Evolutionary conservation across 441 rosid genomes (phyloP).

Genomic region (Arabidopsis hybrid): DNA sequence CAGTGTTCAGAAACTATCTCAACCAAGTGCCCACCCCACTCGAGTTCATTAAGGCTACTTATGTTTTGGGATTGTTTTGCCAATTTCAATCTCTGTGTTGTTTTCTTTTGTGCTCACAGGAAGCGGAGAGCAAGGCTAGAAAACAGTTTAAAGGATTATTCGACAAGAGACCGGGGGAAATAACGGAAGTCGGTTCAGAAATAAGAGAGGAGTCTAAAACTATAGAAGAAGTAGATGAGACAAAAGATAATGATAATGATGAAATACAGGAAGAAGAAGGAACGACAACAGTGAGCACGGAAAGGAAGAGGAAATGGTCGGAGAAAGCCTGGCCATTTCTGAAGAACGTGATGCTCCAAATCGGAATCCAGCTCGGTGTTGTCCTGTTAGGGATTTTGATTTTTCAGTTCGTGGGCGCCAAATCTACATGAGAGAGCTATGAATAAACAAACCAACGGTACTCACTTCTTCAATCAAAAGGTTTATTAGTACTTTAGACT

Average conservation of each 20-base stretch:
- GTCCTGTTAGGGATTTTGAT: slow-evolving; percentile 35
- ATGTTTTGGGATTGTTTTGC: background rate
- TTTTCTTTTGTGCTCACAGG: slow-evolving; percentile 49
- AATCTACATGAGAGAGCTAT: slow-evolving; percentile 28
- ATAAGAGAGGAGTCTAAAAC: slow-evolving; percentile 37
- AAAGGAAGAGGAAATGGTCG: slow-evolving; percentile 37
- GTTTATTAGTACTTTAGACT: background rate
- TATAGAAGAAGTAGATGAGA: slow-evolving; percentile 41
- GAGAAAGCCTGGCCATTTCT: slow-evolving; percentile 41
- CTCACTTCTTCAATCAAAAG: background rate
- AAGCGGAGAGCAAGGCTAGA: slow-evolving; percentile 76
- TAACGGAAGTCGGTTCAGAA: slow-evolving; percentile 59
- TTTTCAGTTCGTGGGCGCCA: slow-evolving; percentile 38
- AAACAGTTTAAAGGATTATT: slow-evolving; percentile 93
- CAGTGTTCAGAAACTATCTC: slow-evolving; percentile 13
- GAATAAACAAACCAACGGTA: background rate
- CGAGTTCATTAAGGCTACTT: background rate
- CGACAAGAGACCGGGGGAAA: slow-evolving; percentile 68
- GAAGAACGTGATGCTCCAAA: slow-evolving; percentile 39
- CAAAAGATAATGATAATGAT: slow-evolving; percentile 18
- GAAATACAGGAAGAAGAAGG: slow-evolving; percentile 30
- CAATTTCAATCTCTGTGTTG: background rate
- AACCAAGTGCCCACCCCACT: background rate
- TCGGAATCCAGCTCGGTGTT: slow-evolving; percentile 46
- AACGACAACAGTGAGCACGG: slow-evolving; percentile 5